A percentile compares a stretch with the other conserved stretches of the same genome.
phyloP scores from a whole-genome alignment of 345 rosid genomes.

The Citrus glauca region DNA sequence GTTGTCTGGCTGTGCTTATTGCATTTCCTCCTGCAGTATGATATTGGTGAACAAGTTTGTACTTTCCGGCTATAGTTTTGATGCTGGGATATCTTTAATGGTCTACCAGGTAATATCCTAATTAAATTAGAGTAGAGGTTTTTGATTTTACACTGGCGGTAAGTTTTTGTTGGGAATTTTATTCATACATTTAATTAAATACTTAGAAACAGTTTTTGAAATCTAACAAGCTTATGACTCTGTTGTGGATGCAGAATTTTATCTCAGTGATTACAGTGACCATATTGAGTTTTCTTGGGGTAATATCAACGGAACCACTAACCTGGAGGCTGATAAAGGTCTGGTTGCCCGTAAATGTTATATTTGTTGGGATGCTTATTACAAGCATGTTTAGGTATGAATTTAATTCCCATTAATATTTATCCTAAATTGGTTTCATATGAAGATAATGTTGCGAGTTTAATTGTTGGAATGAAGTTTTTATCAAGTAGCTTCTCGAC shows the following conservation, averaged over 20 bases:
- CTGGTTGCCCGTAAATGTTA: constrained; percentile 93
- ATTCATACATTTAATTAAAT: constrained; percentile 1
- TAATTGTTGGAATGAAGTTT: not conserved
- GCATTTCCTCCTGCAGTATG: constrained; percentile 97
- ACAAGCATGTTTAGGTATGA: constrained; percentile 99
- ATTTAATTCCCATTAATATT: not conserved
- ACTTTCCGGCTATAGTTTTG: constrained; percentile 88
- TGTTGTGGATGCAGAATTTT: constrained; percentile 66
- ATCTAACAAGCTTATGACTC: constrained; percentile 6
- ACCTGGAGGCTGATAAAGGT: constrained; percentile 80
- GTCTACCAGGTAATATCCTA: constrained; percentile 70
- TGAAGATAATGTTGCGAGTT: not conserved
- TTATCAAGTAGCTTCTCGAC: not conserved
- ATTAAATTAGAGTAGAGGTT: not conserved
- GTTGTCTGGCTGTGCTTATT: constrained; percentile 83
- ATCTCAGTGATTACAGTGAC: constrained; percentile 83
- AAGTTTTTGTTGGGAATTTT: not conserved
- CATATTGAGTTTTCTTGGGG: constrained; percentile 57
- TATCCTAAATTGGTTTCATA: not conserved
- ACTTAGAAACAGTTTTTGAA: not conserved
- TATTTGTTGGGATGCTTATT: constrained; percentile 96
- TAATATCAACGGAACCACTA: constrained; percentile 82
- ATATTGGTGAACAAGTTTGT: constrained; percentile 91
- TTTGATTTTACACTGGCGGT: not conserved
- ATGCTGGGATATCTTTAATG: constrained; percentile 95